Base-by-base conservation (phyloP, 495 filamentous ascomycete species). In the Chaetomium cochliodes region DNA sequence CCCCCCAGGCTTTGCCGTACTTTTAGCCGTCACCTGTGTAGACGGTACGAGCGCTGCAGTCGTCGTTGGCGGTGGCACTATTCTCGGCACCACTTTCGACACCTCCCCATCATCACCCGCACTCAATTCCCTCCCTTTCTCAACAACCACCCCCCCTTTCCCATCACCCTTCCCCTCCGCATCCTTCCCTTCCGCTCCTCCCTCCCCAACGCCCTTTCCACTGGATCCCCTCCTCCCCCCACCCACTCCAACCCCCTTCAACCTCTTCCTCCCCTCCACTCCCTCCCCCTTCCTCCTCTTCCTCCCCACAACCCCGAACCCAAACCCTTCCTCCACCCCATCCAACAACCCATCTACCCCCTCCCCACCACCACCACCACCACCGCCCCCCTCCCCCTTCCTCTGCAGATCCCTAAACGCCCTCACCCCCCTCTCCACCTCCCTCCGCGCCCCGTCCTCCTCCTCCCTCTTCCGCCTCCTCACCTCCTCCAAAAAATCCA, bases 401-500 rank as follows among this genome's bases (percentile, higher is more conserved):
- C 33, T 55, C 53, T 64, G 42, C 58, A 11, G 47, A 37, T 56
- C 65, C 41, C 37, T 81, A 69, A 96, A 97, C 0, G 73, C 70
- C 49, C 86, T 84, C 42, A 97, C 74, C 67, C 91, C 87, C 68
- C 90, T 86, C 23, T 84, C 81, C 16, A 89, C 91, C 76, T 96
- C 90, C 65, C 82, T 86, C 72, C 85, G 85, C n/a, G 91, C 80
- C 39, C 84, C 79, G 11, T 84, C 89, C 71, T 96, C 92, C 75
- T 92, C 86, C 15, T 79, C 82, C 23, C 89, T 77, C 33, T 84
- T 88, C 47, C 82, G 84, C 67, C 89, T 89, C 39, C 88, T 77
- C 18, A 96, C 85, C 2, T 85, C 88, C 63, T 96, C 92, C 18
- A 98, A 77, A 70, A 96, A 98, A 4, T 96, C 93, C 65, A 94